These are phyloP conservation scores for Patellifolia procumbens DNA, from an alignment of 179 eudicot genomes.

Conservation along the genomic window DNA sequence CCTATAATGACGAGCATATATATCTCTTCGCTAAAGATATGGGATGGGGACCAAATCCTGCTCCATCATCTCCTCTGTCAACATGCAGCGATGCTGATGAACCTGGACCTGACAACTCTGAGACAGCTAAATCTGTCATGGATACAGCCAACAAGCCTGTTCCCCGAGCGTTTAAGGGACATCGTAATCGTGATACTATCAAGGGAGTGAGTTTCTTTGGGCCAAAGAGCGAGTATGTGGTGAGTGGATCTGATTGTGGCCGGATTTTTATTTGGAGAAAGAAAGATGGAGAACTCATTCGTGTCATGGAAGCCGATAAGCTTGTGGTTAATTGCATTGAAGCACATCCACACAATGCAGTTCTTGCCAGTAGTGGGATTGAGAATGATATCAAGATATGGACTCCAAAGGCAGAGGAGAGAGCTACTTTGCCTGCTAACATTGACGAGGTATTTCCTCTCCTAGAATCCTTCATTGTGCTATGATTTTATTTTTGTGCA, in stretches of 20 bases:
- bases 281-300: constrained; percentile 74
- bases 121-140: constrained; percentile 34
- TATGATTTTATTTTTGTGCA: background rate
- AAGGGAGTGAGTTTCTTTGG: constrained; percentile 96
- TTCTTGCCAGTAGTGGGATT: constrained; percentile 91
- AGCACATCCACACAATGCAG: constrained; percentile 77
- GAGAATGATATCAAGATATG: constrained; percentile 85
- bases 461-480: constrained; percentile 7
- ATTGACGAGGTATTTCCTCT: constrained; percentile 60
- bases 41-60: constrained; percentile 75
- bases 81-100: constrained; percentile 42
- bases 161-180: constrained; percentile 87
- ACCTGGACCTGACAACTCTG: constrained; percentile 33
- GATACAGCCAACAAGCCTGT: constrained; percentile 41
- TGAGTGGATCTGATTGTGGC: constrained; percentile 99
- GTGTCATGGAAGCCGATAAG: constrained; percentile 92
- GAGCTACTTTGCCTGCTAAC: constrained; percentile 66
- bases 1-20: constrained; percentile 74
- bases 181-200: constrained; percentile 70
- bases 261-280: constrained; percentile 95
- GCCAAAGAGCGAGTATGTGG: constrained; percentile 84
- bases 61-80: constrained; percentile 42
- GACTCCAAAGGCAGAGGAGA: constrained; percentile 78
- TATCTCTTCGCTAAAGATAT: constrained; percentile 75
- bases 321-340: constrained; percentile 87